Percentiles rank a stretch among this genome's conserved stretches.
These are phyloP conservation scores for Globisporangium splendens DNA, from an alignment of 352 stramenopile genomes.

Conservation along the genomic window DNA sequence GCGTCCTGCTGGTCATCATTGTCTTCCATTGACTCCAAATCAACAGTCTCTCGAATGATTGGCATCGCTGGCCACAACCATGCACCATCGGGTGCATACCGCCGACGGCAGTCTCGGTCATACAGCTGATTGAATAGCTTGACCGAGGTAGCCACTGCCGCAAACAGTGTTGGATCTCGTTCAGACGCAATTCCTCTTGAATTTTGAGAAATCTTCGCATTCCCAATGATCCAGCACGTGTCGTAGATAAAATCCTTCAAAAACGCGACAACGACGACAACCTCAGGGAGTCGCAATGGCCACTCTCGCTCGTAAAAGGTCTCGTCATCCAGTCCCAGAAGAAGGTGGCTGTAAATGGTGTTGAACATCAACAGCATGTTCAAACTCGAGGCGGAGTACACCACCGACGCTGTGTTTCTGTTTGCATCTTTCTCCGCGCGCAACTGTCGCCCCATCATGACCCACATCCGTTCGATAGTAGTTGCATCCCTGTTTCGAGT, in stretches of 20 bases:
- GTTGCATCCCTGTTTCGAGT: neutral
- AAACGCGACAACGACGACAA: constrained; percentile 39
- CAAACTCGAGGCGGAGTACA: constrained; percentile 23
- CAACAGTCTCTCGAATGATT: constrained; percentile 55
- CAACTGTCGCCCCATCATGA: constrained; percentile 21
- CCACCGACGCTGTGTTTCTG: constrained; percentile 5
- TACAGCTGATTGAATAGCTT: constrained; percentile 84
- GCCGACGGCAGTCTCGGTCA: constrained; percentile 57
- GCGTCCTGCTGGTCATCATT: constrained; percentile 30
- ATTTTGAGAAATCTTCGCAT: constrained; percentile 10
- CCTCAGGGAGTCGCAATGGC: constrained; percentile 43
- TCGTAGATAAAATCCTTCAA: constrained; percentile 72
- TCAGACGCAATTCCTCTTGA: constrained; percentile 10
- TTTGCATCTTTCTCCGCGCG: constrained; percentile 12
- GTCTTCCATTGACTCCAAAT: constrained; percentile 63
- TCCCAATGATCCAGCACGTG: constrained; percentile 49
- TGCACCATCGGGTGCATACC: constrained; percentile 35
- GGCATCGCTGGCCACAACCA: constrained; percentile 79
- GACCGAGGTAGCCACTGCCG: constrained; percentile 50
- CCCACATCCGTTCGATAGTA: constrained; percentile 36
- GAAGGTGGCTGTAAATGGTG: constrained; percentile 57
- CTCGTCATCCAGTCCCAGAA: constrained; percentile 64
- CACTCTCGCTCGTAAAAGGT: constrained; percentile 62
- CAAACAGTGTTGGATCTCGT: constrained; percentile 33
- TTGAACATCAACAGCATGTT: constrained; percentile 61